phyloP scores from a whole-genome alignment of 768 basidiomycete species.

The Termitomyces eurrhizus region DNA sequence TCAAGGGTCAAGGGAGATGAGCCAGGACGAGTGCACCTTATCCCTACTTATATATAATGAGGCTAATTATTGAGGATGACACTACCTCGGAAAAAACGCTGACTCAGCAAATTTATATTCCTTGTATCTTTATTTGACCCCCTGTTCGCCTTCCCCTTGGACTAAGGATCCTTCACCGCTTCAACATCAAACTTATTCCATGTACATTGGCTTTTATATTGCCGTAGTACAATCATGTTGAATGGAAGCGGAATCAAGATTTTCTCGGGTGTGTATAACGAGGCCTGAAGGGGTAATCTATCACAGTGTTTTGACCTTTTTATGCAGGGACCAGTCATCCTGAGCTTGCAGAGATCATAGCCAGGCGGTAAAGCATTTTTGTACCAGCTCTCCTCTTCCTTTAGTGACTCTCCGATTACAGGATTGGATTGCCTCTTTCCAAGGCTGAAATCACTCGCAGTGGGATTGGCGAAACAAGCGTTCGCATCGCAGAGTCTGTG shows the following conservation, averaged over 20 bases:
- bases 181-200: background rate
- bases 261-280: conserved; percentile 40
- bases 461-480: conserved; percentile 87
- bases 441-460: conserved; percentile 86
- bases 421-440: conserved; percentile 86
- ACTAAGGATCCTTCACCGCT: background rate
- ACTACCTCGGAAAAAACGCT: conserved; percentile 3
- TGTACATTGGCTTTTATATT: conserved; percentile 4
- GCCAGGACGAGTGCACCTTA: background rate
- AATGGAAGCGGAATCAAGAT: conserved; percentile 56
- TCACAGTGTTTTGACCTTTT: conserved; percentile 1
- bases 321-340: conserved; percentile 88
- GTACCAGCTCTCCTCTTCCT: conserved; percentile 15
- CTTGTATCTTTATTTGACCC: background rate
- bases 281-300: background rate
- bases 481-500: conserved; percentile 91
- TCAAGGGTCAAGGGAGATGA: background rate
- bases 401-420: conserved; percentile 28
- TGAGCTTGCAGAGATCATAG: conserved; percentile 90
- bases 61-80: background rate
- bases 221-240: conserved; percentile 30
- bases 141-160: background rate
- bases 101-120: conserved; percentile 7
- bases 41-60: background rate
- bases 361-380: conserved; percentile 64